Base-by-base conservation (phyloP, 768 basidiomycete genomes). In the Trametes cinnabarina region DNA sequence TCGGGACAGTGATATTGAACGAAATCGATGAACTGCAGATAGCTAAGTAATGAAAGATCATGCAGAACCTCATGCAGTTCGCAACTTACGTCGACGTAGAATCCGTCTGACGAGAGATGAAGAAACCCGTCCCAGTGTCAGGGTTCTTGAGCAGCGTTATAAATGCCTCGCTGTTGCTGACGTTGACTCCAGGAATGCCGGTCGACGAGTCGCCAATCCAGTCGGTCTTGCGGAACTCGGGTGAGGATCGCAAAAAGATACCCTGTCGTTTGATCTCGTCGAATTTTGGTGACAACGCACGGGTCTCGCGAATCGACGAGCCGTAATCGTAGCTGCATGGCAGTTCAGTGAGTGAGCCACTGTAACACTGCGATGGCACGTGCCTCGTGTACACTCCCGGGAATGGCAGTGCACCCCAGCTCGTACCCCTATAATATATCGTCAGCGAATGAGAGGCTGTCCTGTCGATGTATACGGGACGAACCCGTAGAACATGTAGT, bases 401-500 rank as follows among this genome's bases (percentile, higher is more conserved):
- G 74, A 84, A 89, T 1, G 92, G 87, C 41, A 93, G 75, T 10
- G 79, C 87, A 39, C 89, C 92, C 90, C 90, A 94, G 12, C 87
- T 91, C 0, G 92, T 93, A 22, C 92, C 91, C 8, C 91, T 91
- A 2, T 32, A 12, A 32, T 32, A 12, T 32, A n/a, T 32, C 30
- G 57, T 12, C 53, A 47, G 1, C 5, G 17, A n/a, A 39, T 39
- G 37, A 39, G 37, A n/a, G 11, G 10, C 4, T 8, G 1, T 14
- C 37, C 14, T 15, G 3, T 1, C 10, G 37, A 39, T 10, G 37
- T 1, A 2, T 39, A 15, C 1, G 15, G 44, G 7, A 19, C 25
- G 8, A 68, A 87, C 87, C 87, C 90, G 64, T 84, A 91, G 52
- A 91, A 63, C 92, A 94, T 93, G 71, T 94, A 94, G 60, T 88